Conservation (phyloP, 352 stramenopile genomes). For the Pythium biforme region DNA sequence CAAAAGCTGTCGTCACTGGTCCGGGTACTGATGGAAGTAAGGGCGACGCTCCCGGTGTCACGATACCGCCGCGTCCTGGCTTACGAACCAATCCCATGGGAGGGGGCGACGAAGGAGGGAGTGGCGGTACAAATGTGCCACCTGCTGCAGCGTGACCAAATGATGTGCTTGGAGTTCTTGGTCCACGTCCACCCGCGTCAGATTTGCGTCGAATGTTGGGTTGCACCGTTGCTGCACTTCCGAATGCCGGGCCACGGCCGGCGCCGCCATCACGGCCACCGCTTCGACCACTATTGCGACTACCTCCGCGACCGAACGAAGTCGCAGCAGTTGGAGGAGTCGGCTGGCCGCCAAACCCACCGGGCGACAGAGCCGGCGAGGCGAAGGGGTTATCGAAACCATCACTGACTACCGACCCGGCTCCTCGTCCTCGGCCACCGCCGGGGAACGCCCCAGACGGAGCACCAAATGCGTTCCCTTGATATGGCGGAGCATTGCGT, state of each 20-base stretch:
- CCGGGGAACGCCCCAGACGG: neutral
- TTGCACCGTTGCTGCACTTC: conserved; percentile 6
- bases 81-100: conserved; percentile 8
- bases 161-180: conserved; percentile 6
- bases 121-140: conserved; percentile 13
- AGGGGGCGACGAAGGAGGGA: conserved; percentile 20
- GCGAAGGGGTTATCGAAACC: conserved; percentile 14
- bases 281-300: conserved; percentile 4
- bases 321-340: conserved; percentile 1
- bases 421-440: neutral
- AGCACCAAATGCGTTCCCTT: neutral
- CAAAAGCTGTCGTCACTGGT: conserved; percentile 14
- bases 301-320: conserved; percentile 16
- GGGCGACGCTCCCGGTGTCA: neutral
- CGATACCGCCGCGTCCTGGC: conserved; percentile 19
- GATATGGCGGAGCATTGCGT: neutral
- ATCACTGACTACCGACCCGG: neutral
- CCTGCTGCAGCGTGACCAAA: conserved; percentile 17
- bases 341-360: conserved; percentile 1
- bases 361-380: neutral
- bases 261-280: neutral
- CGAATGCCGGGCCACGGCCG: conserved; percentile 10
- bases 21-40: neutral
- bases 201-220: conserved; percentile 26
- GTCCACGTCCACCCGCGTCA: conserved; percentile 21